Base-by-base conservation (phyloP, 2,329 filamentous ascomycete species). In the Orbilia javanica region DNA sequence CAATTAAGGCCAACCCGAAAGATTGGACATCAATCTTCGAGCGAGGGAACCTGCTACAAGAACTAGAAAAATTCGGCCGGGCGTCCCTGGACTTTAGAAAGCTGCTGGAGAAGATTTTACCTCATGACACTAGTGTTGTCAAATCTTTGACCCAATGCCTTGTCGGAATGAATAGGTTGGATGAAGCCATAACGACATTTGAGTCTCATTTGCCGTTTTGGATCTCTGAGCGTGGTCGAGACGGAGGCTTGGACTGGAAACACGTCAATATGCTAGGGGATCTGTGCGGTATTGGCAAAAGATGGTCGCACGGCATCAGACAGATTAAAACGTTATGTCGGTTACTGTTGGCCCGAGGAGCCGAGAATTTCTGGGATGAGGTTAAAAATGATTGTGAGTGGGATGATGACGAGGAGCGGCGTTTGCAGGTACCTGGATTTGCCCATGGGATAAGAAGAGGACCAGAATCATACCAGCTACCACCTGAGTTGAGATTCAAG, bases 231-330 rank as follows among this genome's bases (percentile, higher is more conserved):
- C 83, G 48, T 83, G 75, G 69, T 13, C 62, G 83, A 66, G 83
- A 83, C 42, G 83, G 82, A 11, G 83, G 84, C 4, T 86, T 87
- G 66, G 86, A 86, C 34, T 99, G 95, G 95, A 90, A 91, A 66
- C 92, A 98, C 83, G 86, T 96, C 48, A 92, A 93, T 78, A 91
- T 94, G 67, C 97, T 96, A 80, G 88, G 93, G 44, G 93, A 97
- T 82, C 87, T 98, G 18, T 90, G 94, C 78, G 89, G 90, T 29
- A 89, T 90, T 57, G 84, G 89, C 8, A 87, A 88, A 42, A 87
- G 89, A 67, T 91, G 90, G 81, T 84, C 86, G 4, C 87, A 90
- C 80, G 94, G 92, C 1, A 88, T 97, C 1, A 84, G 84, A 29
- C 89, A 91, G 79, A 86, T 96, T 11, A 96, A 92, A 83, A 86